phyloP scores from a whole-genome alignment of 73 alveolate genomes.

The Paramecium pentaurelia region DNA sequence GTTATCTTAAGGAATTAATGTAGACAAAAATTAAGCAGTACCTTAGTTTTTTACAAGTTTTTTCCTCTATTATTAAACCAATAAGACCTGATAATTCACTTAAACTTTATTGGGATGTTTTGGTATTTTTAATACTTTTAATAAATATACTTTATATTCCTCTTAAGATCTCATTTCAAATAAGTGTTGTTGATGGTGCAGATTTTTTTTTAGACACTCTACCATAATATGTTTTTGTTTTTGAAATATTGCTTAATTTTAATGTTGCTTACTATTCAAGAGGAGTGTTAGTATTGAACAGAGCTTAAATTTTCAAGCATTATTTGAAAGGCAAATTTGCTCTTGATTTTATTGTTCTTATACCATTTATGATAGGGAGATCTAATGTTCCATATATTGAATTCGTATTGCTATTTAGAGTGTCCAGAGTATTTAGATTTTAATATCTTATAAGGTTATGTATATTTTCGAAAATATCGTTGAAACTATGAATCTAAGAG shows the following conservation, averaged over 20 bases:
- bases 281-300: background rate
- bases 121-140: background rate
- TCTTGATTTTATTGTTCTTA: slow-evolving; percentile 9
- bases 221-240: slow-evolving; percentile 9
- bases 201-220: slow-evolving; percentile 28
- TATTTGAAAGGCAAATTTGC: slow-evolving; percentile 30
- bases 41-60: background rate
- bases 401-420: slow-evolving; percentile 6
- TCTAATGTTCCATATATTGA: slow-evolving; percentile 26
- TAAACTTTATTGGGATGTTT: background rate
- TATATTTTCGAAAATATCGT: slow-evolving; percentile 2
- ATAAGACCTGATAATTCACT: background rate
- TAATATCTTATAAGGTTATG: background rate
- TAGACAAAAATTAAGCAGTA: background rate
- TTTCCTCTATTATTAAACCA: background rate
- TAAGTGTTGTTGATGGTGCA: background rate
- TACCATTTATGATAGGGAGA: slow-evolving; percentile 19
- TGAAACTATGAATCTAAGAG: background rate
- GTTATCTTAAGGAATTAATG: background rate
- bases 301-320: background rate
- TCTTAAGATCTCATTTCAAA: background rate
- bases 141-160: slow-evolving; percentile 35
- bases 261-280: slow-evolving; percentile 29
- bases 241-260: slow-evolving; percentile 33
- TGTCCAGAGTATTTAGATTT: background rate